A percentile compares a stretch with the other conserved stretches of the same genome.
These are phyloP conservation scores for Kodamaea sagamina DNA, from an alignment of 805 yeast species.

Conservation along the genomic window DNA sequence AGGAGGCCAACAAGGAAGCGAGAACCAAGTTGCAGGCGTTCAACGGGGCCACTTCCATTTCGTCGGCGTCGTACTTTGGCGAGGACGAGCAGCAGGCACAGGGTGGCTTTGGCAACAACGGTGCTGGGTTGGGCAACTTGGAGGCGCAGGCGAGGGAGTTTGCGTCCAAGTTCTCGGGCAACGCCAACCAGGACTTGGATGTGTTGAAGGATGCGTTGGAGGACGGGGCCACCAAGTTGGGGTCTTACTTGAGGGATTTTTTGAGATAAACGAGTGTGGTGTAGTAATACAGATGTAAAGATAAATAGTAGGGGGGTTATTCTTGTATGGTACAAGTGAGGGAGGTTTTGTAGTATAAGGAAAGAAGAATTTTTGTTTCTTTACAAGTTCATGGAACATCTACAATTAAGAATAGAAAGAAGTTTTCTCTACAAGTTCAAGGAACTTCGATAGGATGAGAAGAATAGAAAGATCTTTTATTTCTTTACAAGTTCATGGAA, in stretches of 20 bases:
- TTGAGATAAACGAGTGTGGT: constrained; percentile 43
- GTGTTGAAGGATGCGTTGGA: constrained; percentile 89
- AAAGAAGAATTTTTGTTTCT: too few relatives aligned
- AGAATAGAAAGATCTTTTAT: too few relatives aligned
- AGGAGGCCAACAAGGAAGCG: constrained; percentile 77
- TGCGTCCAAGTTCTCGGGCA: constrained; percentile 67
- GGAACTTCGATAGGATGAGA: too few relatives aligned
- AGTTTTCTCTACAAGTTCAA: too few relatives aligned
- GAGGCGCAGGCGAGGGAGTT: constrained; percentile 62
- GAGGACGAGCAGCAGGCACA: constrained; percentile 56
- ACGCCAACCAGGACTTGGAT: constrained; percentile 86
- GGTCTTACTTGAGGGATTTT: constrained; percentile 84
- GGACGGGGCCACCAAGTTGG: constrained; percentile 88
- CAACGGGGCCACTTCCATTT: constrained; percentile 85
- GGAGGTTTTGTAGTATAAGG: too few relatives aligned
- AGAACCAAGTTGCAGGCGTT: constrained; percentile 75
- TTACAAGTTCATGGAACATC: too few relatives aligned
- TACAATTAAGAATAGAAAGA: too few relatives aligned
- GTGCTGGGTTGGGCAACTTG: constrained; percentile 44
- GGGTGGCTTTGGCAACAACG: constrained; percentile 28
- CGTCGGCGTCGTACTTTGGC: constrained; percentile 91
- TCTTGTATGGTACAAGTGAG: too few relatives aligned
- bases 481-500: too few relatives aligned
- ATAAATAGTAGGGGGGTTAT: too few relatives aligned
- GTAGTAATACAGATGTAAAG: too few relatives aligned